These are phyloP conservation scores for Ceratocystis colombiana DNA, from an alignment of 2,329 filamentous ascomycete species.

Conservation along the genomic window DNA sequence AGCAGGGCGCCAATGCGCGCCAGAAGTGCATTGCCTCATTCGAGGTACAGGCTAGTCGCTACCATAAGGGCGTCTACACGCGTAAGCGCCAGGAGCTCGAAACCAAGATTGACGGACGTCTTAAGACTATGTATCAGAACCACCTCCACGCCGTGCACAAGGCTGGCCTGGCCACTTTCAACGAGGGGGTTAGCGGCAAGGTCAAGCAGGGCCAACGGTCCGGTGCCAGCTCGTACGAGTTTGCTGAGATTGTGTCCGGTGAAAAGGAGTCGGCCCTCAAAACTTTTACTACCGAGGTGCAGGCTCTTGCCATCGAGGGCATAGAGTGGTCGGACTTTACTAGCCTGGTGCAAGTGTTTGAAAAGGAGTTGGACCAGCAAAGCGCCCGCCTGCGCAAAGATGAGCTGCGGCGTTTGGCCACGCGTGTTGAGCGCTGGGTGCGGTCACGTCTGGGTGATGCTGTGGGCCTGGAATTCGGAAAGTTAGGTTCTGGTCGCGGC, in stretches of 20 bases:
- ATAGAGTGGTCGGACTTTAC: conserved; percentile 80
- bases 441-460: conserved; percentile 77
- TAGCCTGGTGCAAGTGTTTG: conserved; percentile 67
- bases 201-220: conserved; percentile 92
- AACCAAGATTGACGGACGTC: conserved; percentile 71
- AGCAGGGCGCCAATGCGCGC: conserved; percentile 61
- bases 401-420: conserved; percentile 88
- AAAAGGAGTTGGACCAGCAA: conserved; percentile 84
- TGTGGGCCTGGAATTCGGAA: conserved; percentile 89
- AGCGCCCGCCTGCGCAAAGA: conserved; percentile 78
- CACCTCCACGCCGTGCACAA: conserved; percentile 86
- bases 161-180: conserved; percentile 71
- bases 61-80: conserved; percentile 90
- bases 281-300: conserved; percentile 65
- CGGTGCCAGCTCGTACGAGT: conserved; percentile 72
- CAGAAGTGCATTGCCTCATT: conserved; percentile 70
- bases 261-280: conserved; percentile 69
- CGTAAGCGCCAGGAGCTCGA: conserved; percentile 79
- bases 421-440: conserved; percentile 87
- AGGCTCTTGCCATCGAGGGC: conserved; percentile 64
- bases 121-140: conserved; percentile 81
- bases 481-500: conserved; percentile 76
- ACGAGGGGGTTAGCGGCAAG: conserved; percentile 71
- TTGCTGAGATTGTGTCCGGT: conserved; percentile 79
- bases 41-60: conserved; percentile 79